Base-by-base conservation (phyloP, 1,284 basidiomycete genomes). In the Austroboletus novae-zelandiae region DNA sequence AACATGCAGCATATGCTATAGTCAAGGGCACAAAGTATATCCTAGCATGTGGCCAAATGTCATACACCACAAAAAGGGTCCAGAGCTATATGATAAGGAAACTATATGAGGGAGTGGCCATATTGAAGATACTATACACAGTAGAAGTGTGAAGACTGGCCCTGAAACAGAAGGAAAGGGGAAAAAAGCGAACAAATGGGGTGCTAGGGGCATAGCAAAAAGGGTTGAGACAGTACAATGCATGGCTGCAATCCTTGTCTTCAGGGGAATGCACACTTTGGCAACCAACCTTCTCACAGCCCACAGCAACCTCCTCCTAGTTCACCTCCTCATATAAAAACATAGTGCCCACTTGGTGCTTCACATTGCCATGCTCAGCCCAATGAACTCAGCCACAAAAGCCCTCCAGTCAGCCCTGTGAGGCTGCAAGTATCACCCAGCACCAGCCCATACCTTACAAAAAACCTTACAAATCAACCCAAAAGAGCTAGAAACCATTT, bases 101-200 rank as follows among this genome's bases (percentile, higher is more conserved):
- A 8, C 45, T 67, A 2, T 71, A 69, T 40, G 35, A 56, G 0
- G 35, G 55, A 2, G 55, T 67, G 0, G 64, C 55, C 0, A n/a
- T n/a, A n/a, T n/a, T n/a, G n/a, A n/a, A n/a, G n/a, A n/a, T n/a
- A n/a, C n/a, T n/a, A n/a, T n/a, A 41, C 71, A 11, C 65, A 60
- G 1, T 52, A 56, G 11, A 35, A 35, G 14, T 35, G 9, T 35
- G 34, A 14, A 14, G 9, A 7, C 8, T 14, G 15, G 9, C 9
- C 14, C 34, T 11, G 15, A 15, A 5, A 9, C 9, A 15, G 34
- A 15, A 35, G 34, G 14, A 14, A 35, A 35, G 14, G 34, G 30
- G 30, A 31, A 31, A 31, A 35, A 35, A 14, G 14, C 5, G 9
- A 35, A 5, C 5, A 14, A 14, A 35, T 35, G 34, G 14, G 14